phyloP scores from a whole-genome alignment of 257 asterid genomes.

The Petrea volubilis region DNA sequence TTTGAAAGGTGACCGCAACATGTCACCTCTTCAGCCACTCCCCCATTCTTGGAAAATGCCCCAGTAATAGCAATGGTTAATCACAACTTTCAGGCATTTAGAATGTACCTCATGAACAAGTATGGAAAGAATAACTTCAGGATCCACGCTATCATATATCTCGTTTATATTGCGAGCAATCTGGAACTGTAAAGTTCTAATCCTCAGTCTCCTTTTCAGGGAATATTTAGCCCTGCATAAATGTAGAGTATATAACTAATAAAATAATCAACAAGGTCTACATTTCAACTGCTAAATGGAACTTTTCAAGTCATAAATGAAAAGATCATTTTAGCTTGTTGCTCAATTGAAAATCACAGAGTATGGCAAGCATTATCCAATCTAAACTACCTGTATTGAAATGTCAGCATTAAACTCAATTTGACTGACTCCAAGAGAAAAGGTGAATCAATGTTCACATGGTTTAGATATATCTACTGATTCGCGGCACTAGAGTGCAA shows the following conservation, averaged over 20 bases:
- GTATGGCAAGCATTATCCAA: not conserved
- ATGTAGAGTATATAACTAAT: slow-evolving; percentile 17
- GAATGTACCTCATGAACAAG: slow-evolving; percentile 86
- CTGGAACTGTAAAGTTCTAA: slow-evolving; percentile 77
- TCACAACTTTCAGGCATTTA: slow-evolving; percentile 18
- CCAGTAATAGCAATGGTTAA: slow-evolving; percentile 3
- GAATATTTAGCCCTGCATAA: slow-evolving; percentile 70
- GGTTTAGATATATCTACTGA: not conserved
- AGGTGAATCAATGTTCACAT: not conserved
- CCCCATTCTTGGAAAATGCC: slow-evolving; percentile 6
- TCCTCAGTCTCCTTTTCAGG: slow-evolving; percentile 88
- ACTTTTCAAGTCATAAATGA: not conserved
- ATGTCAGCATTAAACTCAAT: not conserved
- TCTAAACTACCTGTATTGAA: not conserved
- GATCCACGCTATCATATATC: slow-evolving; percentile 85
- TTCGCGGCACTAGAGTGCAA: not conserved
- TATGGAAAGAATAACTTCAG: slow-evolving; percentile 88
- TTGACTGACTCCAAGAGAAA: not conserved
- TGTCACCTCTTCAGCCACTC: slow-evolving; percentile 16
- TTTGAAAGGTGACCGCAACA: slow-evolving; percentile 15
- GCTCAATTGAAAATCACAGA: not conserved
- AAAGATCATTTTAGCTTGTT: slow-evolving; percentile 1
- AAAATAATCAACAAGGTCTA: too few species aligned
- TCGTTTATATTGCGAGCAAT: slow-evolving; percentile 78
- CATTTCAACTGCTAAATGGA: not conserved